Evolutionary conservation across 306 rosid genomes (phyloP).

Genomic region (Adenanthera pavonina): DNA sequence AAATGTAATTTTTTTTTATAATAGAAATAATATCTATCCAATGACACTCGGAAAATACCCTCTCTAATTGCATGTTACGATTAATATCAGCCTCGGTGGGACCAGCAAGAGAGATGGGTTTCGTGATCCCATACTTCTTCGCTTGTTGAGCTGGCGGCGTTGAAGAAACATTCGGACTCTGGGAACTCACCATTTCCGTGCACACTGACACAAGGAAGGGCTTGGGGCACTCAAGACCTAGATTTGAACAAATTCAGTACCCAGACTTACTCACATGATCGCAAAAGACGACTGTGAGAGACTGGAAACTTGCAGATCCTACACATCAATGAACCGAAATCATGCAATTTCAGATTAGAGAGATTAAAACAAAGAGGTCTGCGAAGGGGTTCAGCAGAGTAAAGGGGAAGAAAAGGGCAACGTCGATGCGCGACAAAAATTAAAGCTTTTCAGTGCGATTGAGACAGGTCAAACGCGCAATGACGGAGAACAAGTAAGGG

Average conservation of each 20-base stretch:
- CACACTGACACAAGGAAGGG: conserved; percentile 6
- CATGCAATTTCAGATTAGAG: background rate
- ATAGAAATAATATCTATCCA: background rate
- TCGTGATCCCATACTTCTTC: conserved; percentile 61
- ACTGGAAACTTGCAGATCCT: background rate
- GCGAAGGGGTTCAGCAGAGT: background rate
- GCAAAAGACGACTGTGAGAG: background rate
- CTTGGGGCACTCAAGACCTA: conserved; percentile 17
- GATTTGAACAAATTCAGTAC: conserved; percentile 33
- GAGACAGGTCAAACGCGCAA: conserved; percentile 37
- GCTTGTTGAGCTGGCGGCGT: conserved; percentile 43
- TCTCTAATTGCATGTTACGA: conserved; percentile 75
- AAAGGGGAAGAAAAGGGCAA: conserved; percentile 7
- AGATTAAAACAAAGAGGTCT: background rate
- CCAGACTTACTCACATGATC: background rate
- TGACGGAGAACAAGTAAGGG: background rate
- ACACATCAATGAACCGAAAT: background rate
- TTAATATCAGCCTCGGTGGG: conserved; percentile 75
- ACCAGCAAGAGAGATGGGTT: conserved; percentile 82
- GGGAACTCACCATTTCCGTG: conserved; percentile 71
- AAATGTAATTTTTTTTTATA: background rate
- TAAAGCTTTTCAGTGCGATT: background rate
- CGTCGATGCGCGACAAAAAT: conserved; percentile 24
- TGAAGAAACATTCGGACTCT: conserved; percentile 46
- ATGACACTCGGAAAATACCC: conserved; percentile 44